Evolutionary conservation across 1,139 yeast genomes (phyloP).

Genomic region (Protomyces pachydermus): DNA sequence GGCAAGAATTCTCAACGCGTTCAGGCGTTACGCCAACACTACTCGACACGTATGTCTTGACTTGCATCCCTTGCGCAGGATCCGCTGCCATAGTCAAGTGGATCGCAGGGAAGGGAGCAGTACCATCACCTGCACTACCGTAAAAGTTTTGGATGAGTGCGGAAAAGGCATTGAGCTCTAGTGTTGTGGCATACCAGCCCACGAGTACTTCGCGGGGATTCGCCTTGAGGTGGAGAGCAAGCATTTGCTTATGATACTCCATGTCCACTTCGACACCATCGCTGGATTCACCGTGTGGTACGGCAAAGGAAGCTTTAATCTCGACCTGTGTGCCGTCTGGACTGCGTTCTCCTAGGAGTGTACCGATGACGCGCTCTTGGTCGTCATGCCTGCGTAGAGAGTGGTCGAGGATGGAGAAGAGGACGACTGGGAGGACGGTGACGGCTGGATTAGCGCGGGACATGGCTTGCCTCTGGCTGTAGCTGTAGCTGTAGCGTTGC

Average conservation of each 20-base stretch:
- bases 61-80: slow-evolving; percentile 44
- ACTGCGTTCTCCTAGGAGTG: slow-evolving; percentile 72
- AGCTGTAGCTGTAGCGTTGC: background rate
- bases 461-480: background rate
- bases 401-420: slow-evolving; percentile 64
- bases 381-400: slow-evolving; percentile 47
- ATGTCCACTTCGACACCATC: slow-evolving; percentile 65
- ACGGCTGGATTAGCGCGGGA: slow-evolving; percentile 24
- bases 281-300: slow-evolving; percentile 76
- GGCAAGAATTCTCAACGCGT: slow-evolving; percentile 55
- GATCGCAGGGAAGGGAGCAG: slow-evolving; percentile 67
- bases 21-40: slow-evolving; percentile 56
- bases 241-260: slow-evolving; percentile 65
- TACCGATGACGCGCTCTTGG: slow-evolving; percentile 69
- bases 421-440: slow-evolving; percentile 36
- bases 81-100: slow-evolving; percentile 58
- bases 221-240: slow-evolving; percentile 68
- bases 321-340: slow-evolving; percentile 81
- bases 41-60: slow-evolving; percentile 71
- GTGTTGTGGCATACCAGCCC: slow-evolving; percentile 82
- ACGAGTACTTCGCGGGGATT: slow-evolving; percentile 74
- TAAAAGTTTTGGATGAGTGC: slow-evolving; percentile 84
- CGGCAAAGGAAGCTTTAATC: slow-evolving; percentile 71
- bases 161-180: slow-evolving; percentile 64
- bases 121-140: slow-evolving; percentile 39